A percentile compares a stretch with the other conserved stretches of the same genome.
Conservation (phyloP, 2,329 filamentous ascomycete genomes). For the Pseudogymnoascus sp. region DNA sequence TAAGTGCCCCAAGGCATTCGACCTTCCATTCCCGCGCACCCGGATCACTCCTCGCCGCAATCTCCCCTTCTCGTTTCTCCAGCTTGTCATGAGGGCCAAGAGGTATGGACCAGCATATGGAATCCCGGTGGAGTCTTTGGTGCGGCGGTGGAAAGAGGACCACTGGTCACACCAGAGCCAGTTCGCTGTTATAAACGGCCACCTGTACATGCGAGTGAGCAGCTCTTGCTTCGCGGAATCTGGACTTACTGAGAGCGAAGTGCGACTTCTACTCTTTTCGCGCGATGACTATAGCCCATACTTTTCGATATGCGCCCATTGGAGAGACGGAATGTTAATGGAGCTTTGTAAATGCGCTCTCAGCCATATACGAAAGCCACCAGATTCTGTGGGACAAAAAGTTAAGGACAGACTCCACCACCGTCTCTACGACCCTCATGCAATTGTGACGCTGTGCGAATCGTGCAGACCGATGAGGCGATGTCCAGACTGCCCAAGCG, state of each 20-base stretch:
- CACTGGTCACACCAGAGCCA: slow-evolving; percentile 48
- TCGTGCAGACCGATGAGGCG: slow-evolving; percentile 50
- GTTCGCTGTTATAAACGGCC: slow-evolving; percentile 44
- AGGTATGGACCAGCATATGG: slow-evolving; percentile 41
- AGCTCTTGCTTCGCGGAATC: slow-evolving; percentile 45
- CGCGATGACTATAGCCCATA: slow-evolving; percentile 53
- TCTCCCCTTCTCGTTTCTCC: slow-evolving; percentile 51
- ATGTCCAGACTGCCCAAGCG: slow-evolving; percentile 53
- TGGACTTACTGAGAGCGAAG: slow-evolving; percentile 41
- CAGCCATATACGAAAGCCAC: slow-evolving; percentile 43
- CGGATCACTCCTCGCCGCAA: slow-evolving; percentile 46
- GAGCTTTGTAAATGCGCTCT: slow-evolving; percentile 53
- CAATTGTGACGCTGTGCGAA: slow-evolving; percentile 44
- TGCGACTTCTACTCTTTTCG: slow-evolving; percentile 49
- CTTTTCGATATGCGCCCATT: slow-evolving; percentile 55
- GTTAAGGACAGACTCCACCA: slow-evolving; percentile 28
- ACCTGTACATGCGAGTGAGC: slow-evolving; percentile 49
- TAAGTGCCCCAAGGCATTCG: slow-evolving; percentile 43
- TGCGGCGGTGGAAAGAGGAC: slow-evolving; percentile 42
- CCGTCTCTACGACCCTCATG: slow-evolving; percentile 31
- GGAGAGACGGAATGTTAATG: slow-evolving; percentile 53
- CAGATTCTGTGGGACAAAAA: slow-evolving; percentile 34
- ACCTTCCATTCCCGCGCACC: slow-evolving; percentile 37
- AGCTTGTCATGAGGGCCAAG: slow-evolving; percentile 44
- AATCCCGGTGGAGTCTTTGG: slow-evolving; percentile 38